phyloP scores from a whole-genome alignment of 495 filamentous ascomycete genomes.

The Neurospora sp. region DNA sequence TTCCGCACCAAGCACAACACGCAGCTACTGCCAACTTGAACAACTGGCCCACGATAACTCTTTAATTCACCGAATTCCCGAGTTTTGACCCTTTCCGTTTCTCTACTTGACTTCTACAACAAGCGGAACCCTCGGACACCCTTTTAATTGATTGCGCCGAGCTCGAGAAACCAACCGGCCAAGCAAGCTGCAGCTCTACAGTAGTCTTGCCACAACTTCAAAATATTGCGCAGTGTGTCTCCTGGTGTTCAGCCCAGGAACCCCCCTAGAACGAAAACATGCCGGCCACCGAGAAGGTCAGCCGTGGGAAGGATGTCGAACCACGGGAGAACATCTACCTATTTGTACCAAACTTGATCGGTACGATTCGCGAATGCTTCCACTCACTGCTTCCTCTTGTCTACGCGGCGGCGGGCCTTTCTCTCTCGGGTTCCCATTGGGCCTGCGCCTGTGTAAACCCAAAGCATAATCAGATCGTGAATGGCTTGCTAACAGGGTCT shows the following conservation, averaged over 20 bases:
- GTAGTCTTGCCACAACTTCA: background rate
- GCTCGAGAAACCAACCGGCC: background rate
- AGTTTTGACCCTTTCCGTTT: background rate
- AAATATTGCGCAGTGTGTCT: background rate
- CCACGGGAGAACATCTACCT: constrained; percentile 69
- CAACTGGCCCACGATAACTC: background rate
- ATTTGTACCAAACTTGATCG: constrained; percentile 74
- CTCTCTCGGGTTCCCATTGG: background rate
- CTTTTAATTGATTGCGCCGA: background rate
- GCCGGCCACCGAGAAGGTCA: background rate
- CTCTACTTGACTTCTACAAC: background rate
- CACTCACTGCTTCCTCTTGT: background rate
- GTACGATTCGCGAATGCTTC: constrained; percentile 29
- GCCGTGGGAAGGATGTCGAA: constrained; percentile 4
- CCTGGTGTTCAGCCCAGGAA: background rate
- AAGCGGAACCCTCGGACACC: background rate
- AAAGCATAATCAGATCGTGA: background rate
- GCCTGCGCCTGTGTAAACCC: background rate
- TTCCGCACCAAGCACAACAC: background rate
- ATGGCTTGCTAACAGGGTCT: constrained; percentile 1
- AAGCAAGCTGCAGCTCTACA: background rate
- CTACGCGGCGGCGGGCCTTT: background rate
- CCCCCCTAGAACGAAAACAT: background rate
- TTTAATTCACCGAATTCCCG: background rate
- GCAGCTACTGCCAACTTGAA: background rate